Evolutionary conservation across 257 asterid genomes (phyloP), one percentile per base, ranked within the genome.

Genomic region (Scutellaria galericulata): DNA sequence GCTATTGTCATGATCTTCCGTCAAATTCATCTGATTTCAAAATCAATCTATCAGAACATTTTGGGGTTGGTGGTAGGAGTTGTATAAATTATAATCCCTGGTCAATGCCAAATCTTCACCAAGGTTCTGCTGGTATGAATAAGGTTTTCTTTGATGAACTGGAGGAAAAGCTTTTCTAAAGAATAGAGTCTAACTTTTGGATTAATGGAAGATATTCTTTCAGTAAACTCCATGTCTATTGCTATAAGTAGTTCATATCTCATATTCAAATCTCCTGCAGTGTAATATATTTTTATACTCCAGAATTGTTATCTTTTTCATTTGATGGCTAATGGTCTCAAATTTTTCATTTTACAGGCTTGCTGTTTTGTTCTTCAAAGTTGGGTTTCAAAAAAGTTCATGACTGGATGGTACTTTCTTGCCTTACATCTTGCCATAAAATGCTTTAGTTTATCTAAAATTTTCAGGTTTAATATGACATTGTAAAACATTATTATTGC

Each of bases 301-400:
- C 66, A 66, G 6, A 59, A 24, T 24, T 47, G n/a, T 45, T 60
- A 15, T 48, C 9, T 47, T 7, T 48, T 66, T 68, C 14, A 56
- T 41, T 47, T 67, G 46, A 75, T 59, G 35, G 59, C 55, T 59
- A 63, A 73, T 51, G 63, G 65, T 61, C 35, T 64, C 51, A 15
- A 69, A 69, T 39, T 71, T 31, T 15, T 44, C 20, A 70, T 66
- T 72, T 70, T 77, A 54, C 89, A 92, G 97, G 97, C 97, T 72
- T 92, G 97, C 84, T 92, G 96, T 79, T 86, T 81, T 79, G 77
- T 92, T 64, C 93, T 92, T 67, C 97, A 92, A 71, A 93, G 97
- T 76, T 93, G 96, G 96, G 90, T 89, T 66, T 88, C 98, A 0
- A 93, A 83, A 79, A 93, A 93, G 90, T 93, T 93, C 81, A 93